Evolutionary conservation across 306 rosid genomes (phyloP), one percentile per base, ranked within the genome.

Genomic region (Glycine latifolia): DNA sequence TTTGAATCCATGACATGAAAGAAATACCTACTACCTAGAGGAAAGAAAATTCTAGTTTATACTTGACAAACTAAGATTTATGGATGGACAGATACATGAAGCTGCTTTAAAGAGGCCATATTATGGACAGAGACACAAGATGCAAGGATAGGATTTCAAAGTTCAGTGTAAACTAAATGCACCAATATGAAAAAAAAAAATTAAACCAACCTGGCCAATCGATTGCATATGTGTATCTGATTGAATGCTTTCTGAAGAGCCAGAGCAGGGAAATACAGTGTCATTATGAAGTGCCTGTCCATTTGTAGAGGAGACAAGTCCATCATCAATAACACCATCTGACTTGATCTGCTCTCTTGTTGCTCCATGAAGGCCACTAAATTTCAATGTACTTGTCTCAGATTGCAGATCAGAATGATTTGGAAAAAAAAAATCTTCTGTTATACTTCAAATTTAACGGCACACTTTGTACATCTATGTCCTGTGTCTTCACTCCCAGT

Each of bases 401-500:
- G 79, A 49, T 58, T 52, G 89, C 73, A 72, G 58, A 73, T 71
- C 81, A 48, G 74, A 80, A 78, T 75, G 73, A 68, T 82, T 85
- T 46, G 81, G 52, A 63, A 49, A 54, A 83, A 83, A 79, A 73
- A 66, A 67, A 81, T 59, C 79, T 80, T 81, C 54, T 76, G 79
- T 43, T 76, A 71, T 41, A 9, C 31, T 71, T 88, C 60, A n/a
- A 73, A 37, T 62, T 80, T 41, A 60, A 61, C 43, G 84, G 67
- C 71, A 82, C 63, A 86, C 73, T 81, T 77, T 60, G 88, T 77
- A 78, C 48, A 83, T 58, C 87, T 74, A 65, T 81, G 14, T 84
- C 87, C 79, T 56, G 77, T 46, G 79, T 73, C 56, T 85, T 88
- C 81, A 85, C 84, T 85, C 89, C 92, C 56, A 86, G 90, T 76